These are phyloP conservation scores for Dryadomyces quercivorus DNA, from an alignment of 2,329 filamentous ascomycete species.

Conservation along the genomic window DNA sequence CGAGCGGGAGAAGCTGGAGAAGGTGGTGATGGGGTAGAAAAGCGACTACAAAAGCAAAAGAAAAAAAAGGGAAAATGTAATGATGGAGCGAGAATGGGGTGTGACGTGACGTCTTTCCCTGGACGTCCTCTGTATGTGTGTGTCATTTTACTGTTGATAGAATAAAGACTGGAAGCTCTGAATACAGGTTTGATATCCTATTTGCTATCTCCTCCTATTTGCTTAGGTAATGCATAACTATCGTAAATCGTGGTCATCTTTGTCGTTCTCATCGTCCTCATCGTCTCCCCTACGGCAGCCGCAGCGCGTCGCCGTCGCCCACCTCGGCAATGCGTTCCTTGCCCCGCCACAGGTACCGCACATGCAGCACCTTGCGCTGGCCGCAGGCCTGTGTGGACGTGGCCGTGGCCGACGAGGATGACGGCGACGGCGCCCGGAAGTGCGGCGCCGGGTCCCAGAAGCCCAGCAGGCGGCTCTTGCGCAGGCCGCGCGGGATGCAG, in stretches of 20 bases:
- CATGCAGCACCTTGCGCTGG: conserved; percentile 28
- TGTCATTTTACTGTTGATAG: not conserved
- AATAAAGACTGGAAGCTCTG: not conserved
- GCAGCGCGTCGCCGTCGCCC: conserved; percentile 22
- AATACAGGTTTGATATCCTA: not conserved
- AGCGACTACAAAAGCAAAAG: too few relatives aligned
- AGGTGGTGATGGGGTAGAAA: conserved; percentile 25
- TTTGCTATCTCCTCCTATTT: not conserved
- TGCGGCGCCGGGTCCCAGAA: conserved; percentile 39
- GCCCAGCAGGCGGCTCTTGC: conserved; percentile 32
- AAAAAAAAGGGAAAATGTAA: too few relatives aligned
- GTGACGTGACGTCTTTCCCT: not conserved
- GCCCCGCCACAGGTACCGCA: conserved; percentile 29
- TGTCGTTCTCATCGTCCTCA: too few relatives aligned
- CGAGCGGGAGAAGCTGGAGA: conserved; percentile 39
- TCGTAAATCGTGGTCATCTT: not conserved
- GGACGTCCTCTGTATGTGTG: too few relatives aligned
- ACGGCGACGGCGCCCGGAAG: conserved; percentile 1
- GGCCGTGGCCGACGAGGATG: too few relatives aligned
- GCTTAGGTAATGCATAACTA: not conserved
- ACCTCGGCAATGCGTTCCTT: conserved; percentile 24
- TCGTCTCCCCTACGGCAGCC: conserved; percentile 17
- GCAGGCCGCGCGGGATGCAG: conserved; percentile 26
- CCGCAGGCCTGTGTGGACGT: not conserved
- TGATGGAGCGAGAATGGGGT: too few relatives aligned